Evolutionary conservation across 768 basidiomycete species (phyloP).

Genomic region (Clitopilus hobsonii): DNA sequence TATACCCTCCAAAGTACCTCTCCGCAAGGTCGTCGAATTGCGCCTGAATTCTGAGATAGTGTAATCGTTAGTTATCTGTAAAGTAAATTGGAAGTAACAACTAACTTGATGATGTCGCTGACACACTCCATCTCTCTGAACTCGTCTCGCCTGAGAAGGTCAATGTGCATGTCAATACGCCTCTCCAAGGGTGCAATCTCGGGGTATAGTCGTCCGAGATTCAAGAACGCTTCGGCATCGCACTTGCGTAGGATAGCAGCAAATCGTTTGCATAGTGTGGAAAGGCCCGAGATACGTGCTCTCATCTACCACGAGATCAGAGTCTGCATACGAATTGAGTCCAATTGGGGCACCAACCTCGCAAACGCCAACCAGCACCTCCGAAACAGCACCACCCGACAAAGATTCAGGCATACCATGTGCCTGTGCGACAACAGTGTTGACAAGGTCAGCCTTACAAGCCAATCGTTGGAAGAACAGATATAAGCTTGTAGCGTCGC

Average conservation of each 20-base stretch:
- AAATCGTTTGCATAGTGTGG: conserved; percentile 86
- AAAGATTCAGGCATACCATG: conserved; percentile 85
- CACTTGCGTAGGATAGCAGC: conserved; percentile 77
- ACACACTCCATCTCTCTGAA: conserved; percentile 94
- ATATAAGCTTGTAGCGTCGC: conserved; percentile 83
- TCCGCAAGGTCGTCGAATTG: conserved; percentile 93
- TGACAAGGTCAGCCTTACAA: conserved; percentile 84
- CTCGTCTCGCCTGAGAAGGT: conserved; percentile 78
- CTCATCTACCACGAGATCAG: conserved; percentile 59
- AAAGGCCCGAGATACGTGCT: conserved; percentile 74
- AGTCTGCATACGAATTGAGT: too few relatives aligned
- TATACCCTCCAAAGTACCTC: conserved; percentile 76
- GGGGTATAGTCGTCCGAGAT: conserved; percentile 73
- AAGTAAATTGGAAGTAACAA: conserved; percentile 3
- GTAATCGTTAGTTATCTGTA: neutral
- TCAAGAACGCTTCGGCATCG: conserved; percentile 82
- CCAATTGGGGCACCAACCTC: too few relatives aligned
- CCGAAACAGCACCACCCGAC: conserved; percentile 70
- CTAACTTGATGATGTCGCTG: conserved; percentile 82
- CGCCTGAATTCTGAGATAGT: conserved; percentile 68
- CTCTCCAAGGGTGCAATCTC: conserved; percentile 90
- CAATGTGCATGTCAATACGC: conserved; percentile 88
- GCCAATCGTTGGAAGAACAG: conserved; percentile 91
- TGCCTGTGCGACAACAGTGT: conserved; percentile 72
- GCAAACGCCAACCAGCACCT: conserved; percentile 88